Evolutionary conservation across 2,329 filamentous ascomycete species (phyloP).

Genomic region (Arthrobotrys sphaeroides): DNA sequence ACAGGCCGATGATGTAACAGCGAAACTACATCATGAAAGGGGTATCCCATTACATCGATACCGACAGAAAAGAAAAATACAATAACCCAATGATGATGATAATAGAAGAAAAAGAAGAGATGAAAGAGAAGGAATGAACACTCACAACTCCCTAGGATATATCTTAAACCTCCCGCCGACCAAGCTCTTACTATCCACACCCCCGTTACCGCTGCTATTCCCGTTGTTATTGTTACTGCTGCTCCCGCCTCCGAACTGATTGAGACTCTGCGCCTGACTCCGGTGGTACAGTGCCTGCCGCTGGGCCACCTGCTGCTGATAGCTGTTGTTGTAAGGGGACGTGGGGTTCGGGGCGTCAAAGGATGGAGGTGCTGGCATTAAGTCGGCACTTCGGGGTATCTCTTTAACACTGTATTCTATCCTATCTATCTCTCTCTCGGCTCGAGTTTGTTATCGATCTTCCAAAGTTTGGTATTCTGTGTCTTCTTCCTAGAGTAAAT

Average conservation of each 20-base stretch:
- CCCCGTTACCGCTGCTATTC: conserved; percentile 19
- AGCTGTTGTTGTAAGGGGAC: conserved; percentile 51
- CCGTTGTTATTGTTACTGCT: background rate
- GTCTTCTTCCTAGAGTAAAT: no score
- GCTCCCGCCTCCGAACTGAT: conserved; percentile 24
- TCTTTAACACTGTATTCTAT: no score
- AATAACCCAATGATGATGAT: conserved; percentile 5
- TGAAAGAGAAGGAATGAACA: background rate
- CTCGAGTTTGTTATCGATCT: no score
- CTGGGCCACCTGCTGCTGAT: conserved; percentile 47
- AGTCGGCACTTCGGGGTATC: conserved; percentile 42
- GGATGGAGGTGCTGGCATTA: conserved; percentile 54
- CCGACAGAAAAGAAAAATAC: no score
- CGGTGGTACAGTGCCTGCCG: conserved; percentile 46
- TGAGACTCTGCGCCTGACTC: conserved; percentile 43
- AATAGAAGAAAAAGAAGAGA: background rate
- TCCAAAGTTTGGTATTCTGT: no score
- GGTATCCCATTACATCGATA: no score
- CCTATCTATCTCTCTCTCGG: no score
- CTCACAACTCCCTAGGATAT: conserved; percentile 53
- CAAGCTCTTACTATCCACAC: conserved; percentile 46
- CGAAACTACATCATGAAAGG: conserved; percentile 21
- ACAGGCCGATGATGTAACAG: conserved; percentile 52
- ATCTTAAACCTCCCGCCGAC: conserved; percentile 47
- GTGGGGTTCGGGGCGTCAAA: conserved; percentile 53